Percentiles rank a stretch among this genome's conserved stretches.
Conservation (phyloP, 495 filamentous ascomycete species). For the Pseudotulostoma volvatum region DNA sequence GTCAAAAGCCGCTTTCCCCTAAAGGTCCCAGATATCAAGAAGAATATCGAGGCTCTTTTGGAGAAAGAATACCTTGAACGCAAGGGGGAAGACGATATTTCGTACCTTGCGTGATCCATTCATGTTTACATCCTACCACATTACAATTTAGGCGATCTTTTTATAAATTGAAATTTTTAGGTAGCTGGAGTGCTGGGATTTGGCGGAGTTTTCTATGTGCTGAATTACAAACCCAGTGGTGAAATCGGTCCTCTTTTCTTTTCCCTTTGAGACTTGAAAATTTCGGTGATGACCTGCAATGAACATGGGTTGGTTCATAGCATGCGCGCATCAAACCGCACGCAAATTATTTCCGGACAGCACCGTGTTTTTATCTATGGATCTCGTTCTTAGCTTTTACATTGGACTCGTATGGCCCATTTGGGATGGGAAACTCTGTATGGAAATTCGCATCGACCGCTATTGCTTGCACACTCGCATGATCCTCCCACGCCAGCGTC, state of each 20-base stretch:
- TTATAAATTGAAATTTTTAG: not conserved
- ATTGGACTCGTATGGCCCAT: no score
- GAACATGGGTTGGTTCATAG: not conserved
- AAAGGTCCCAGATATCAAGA: constrained; percentile 91
- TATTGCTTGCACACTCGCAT: no score
- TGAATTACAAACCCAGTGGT: not conserved
- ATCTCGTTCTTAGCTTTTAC: no score
- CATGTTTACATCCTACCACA: not conserved
- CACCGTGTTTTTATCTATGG: no score
- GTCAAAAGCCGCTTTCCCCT: constrained; percentile 90
- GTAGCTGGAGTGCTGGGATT: not conserved
- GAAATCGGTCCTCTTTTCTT: not conserved
- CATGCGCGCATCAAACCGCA: not conserved
- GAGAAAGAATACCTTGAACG: constrained; percentile 99
- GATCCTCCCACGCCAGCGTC: no score
- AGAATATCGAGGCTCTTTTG: constrained; percentile 95
- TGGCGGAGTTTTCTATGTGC: not conserved
- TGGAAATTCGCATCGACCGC: no score
- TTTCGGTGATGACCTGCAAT: not conserved
- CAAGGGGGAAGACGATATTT: constrained; percentile 81
- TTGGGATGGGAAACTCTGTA: no score
- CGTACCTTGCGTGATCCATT: constrained; percentile 56
- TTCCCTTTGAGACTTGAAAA: not conserved
- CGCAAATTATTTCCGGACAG: no score
- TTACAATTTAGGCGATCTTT: not conserved